Evolutionary conservation across 257 asterid species (phyloP), one percentile per base, ranked within the genome.

Genomic region (Penstemon eatonii): DNA sequence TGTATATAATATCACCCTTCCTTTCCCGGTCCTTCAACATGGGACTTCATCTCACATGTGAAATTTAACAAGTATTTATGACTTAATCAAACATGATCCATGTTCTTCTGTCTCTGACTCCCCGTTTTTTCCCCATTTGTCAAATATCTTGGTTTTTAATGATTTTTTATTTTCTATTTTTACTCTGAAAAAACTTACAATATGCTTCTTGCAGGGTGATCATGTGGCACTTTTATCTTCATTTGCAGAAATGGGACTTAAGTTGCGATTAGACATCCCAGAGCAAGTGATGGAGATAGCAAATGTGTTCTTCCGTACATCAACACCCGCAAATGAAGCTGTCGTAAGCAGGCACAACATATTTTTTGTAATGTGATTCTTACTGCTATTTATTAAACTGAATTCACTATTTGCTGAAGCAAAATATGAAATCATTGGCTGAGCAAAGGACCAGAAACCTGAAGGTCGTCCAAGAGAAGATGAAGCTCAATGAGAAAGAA

Each of bases 201-300:
- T 36, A 73, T 73, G 73, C 70, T 66, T 75, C 69, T 76, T 74
- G 81, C 86, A 93, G 98, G 98, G 98, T 63, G 98, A 93, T 77
- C 88, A 90, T 68, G 97, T 86, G 78, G 96, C 98, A 60, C 90
- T 93, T 66, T 78, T 93, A 70, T 91, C 98, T 72, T 87, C 98
- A 66, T 87, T 93, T 64, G 66, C 94, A 40, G 98, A 93, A 83
- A 86, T 93, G 97, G 97, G 97, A 71, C 92, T 93, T 39, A 88
- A 85, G 87, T 78, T 93, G 81, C 95, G 97, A 64, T 78, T 93
- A 79, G 98, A 93, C 78, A 65, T 93, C 55, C 98, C 98, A 1
- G 98, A 90, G 80, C 97, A 90, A 76, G 93, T 92, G 65, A 93
- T 93, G 98, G 96, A 90, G 79, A 78, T 93, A 71, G 74, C 96